Conservation (phyloP, 257 asterid genomes). For the Fraxinus cuspidata region DNA sequence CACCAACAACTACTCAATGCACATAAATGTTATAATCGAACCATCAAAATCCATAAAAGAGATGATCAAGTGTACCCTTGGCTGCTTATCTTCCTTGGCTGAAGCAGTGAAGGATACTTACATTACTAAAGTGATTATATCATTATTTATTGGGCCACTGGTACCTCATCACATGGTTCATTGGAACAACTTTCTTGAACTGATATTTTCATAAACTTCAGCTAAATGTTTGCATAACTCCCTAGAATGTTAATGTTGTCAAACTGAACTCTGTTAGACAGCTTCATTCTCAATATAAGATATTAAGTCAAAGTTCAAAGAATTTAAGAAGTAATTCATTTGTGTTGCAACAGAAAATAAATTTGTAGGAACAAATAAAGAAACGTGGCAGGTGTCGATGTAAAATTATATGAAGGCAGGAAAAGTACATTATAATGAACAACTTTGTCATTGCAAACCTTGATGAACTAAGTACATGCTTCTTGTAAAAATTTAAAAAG, state of each 20-base stretch:
- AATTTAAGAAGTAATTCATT: background rate
- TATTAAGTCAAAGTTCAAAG: background rate
- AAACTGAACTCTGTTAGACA: background rate
- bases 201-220: background rate
- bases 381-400: background rate
- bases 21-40: background rate
- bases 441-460: background rate
- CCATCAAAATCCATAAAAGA: background rate
- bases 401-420: background rate
- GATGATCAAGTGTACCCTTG: background rate
- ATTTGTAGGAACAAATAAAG: background rate
- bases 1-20: background rate
- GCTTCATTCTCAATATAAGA: conserved; percentile 15
- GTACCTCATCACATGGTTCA: background rate
- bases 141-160: background rate
- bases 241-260: background rate
- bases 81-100: background rate
- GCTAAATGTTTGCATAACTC: background rate
- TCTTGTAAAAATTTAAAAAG: background rate
- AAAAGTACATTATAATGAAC: background rate
- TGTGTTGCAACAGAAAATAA: background rate
- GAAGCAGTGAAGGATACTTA: background rate
- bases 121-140: background rate
- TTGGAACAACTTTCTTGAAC: background rate
- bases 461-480: background rate